A percentile compares a stretch with the other conserved stretches of the same genome.
phyloP scores from a whole-genome alignment of 2,329 filamentous ascomycete genomes.

The Fusarium heterosporum region DNA sequence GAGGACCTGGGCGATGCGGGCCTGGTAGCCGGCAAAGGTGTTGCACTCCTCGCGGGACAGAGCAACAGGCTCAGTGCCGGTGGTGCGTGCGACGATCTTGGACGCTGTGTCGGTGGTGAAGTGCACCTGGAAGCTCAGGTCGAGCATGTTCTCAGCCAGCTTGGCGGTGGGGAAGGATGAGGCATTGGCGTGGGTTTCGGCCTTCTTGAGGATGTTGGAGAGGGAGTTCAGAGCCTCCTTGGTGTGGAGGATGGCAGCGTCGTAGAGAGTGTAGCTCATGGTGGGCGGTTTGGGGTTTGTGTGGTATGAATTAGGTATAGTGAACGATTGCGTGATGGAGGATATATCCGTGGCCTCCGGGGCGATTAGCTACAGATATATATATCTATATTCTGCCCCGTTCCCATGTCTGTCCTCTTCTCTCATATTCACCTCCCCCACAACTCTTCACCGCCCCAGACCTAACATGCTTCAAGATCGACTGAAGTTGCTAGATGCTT shows the following conservation, averaged over 20 bases:
- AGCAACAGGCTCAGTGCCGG: slow-evolving; percentile 47
- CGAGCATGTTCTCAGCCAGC: slow-evolving; percentile 58
- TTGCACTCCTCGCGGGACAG: slow-evolving; percentile 48
- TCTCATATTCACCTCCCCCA: slow-evolving; percentile 2
- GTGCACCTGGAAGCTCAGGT: slow-evolving; percentile 56
- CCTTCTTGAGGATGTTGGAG: slow-evolving; percentile 53
- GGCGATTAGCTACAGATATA: slow-evolving; percentile 9
- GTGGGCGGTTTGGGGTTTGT: slow-evolving; percentile 33
- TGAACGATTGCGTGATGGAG: slow-evolving; percentile 37
- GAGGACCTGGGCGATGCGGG: slow-evolving; percentile 50
- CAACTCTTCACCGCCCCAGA: slow-evolving; percentile 24
- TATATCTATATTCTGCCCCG: slow-evolving; percentile 24
- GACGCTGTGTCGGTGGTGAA: slow-evolving; percentile 47
- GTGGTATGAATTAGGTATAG: slow-evolving; percentile 21
- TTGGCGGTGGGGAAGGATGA: slow-evolving; percentile 50
- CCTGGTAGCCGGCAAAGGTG: slow-evolving; percentile 52
- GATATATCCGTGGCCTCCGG: neutral
- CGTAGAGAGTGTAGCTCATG: slow-evolving; percentile 58
- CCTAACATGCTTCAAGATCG: neutral
- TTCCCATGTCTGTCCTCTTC: slow-evolving; percentile 6
- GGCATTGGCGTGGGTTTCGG: slow-evolving; percentile 49
- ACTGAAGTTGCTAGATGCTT: slow-evolving; percentile 33
- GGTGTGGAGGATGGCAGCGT: slow-evolving; percentile 51
- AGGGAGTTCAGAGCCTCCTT: slow-evolving; percentile 51
- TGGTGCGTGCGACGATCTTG: slow-evolving; percentile 52